phyloP scores from a whole-genome alignment of 2,329 filamentous ascomycete species.

The Diplodia intermedia region DNA sequence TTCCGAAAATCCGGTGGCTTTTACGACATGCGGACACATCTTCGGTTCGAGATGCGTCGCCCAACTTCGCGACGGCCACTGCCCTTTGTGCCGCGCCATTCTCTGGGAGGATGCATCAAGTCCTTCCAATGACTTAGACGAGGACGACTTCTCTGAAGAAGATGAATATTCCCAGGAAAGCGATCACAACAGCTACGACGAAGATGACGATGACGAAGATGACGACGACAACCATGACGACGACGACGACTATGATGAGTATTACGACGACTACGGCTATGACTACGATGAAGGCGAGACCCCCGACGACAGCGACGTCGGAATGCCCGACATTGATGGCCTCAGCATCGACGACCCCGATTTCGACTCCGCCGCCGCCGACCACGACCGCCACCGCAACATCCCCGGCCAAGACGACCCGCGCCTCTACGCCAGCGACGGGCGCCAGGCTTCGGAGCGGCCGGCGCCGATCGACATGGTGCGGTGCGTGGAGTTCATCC shows the following conservation, averaged over 20 bases:
- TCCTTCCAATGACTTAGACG: neutral
- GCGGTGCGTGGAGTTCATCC: no score
- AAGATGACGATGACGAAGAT: neutral
- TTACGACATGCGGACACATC: neutral
- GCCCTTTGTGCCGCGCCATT: slow-evolving; percentile 1
- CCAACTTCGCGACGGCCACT: neutral
- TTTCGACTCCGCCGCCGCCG: neutral
- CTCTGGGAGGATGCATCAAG: neutral
- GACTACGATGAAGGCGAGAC: neutral
- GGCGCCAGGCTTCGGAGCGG: no score
- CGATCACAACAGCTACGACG: no score
- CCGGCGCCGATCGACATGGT: no score
- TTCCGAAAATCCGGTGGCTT: neutral
- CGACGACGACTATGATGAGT: neutral
- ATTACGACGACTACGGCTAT: neutral
- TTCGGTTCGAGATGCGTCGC: neutral
- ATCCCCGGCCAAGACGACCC: no score
- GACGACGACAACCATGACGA: no score
- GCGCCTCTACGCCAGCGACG: no score
- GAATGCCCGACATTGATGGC: no score
- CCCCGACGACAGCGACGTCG: neutral
- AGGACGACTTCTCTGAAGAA: no score
- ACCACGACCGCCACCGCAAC: neutral
- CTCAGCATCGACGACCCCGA: no score
- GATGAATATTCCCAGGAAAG: neutral